A percentile compares a stretch with the other conserved stretches of the same genome.
Evolutionary conservation across 2,329 filamentous ascomycete genomes (phyloP).

Genomic region (Phaeomoniella chlamydospora): DNA sequence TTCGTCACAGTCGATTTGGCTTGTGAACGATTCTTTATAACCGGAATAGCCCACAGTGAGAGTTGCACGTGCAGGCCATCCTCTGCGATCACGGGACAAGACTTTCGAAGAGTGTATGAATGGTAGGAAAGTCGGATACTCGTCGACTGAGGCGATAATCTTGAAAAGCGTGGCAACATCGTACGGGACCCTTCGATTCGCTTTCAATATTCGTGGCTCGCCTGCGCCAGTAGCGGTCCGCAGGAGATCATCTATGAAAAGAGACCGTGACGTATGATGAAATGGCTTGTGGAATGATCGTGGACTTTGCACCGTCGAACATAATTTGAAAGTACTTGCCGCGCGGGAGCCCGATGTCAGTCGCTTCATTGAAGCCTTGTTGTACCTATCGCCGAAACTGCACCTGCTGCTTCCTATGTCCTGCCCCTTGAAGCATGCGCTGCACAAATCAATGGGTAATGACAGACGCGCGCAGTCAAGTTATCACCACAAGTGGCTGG

Average conservation of each 20-base stretch:
- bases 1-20: constrained; percentile 63
- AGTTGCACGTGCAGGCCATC: constrained; percentile 55
- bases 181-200: constrained; percentile 39
- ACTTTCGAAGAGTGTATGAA: constrained; percentile 71
- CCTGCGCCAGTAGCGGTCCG: background rate
- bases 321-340: no score
- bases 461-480: no score
- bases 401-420: no score
- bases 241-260: background rate
- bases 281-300: no score
- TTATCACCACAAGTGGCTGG: no score
- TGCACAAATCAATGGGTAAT: no score
- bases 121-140: constrained; percentile 77
- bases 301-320: no score
- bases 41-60: constrained; percentile 70
- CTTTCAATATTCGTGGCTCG: background rate
- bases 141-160: constrained; percentile 76
- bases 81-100: constrained; percentile 51
- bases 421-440: no score
- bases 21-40: constrained; percentile 72
- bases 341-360: no score
- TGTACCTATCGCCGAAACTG: no score
- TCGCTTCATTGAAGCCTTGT: no score
- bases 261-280: background rate
- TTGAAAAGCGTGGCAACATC: constrained; percentile 56